Evolutionary conservation across 1,139 yeast species (phyloP).

Genomic region (Diutina sp.): DNA sequence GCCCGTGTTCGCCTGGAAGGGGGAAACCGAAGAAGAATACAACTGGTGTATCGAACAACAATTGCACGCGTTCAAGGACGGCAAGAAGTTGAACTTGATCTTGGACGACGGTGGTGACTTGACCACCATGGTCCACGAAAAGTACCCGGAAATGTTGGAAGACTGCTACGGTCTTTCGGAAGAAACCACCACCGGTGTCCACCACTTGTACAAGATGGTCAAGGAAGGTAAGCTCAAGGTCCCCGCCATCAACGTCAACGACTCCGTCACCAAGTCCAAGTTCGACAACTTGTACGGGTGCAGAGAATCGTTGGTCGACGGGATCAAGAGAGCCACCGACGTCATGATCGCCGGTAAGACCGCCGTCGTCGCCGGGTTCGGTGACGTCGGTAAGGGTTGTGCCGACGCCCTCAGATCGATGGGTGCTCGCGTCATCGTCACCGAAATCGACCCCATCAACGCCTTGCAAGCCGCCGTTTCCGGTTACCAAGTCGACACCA

Average conservation of each 20-base stretch:
- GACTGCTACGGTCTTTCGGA: slow-evolving; percentile 95
- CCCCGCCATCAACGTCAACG: slow-evolving; percentile 99
- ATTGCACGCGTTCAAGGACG: slow-evolving; percentile 96
- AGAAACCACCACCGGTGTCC: slow-evolving; percentile 99
- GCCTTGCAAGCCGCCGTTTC: slow-evolving; percentile 99
- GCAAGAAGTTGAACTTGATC: slow-evolving; percentile 90
- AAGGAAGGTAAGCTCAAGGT: slow-evolving; percentile 87
- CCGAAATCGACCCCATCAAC: slow-evolving; percentile 98
- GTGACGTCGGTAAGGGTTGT: slow-evolving; percentile 99
- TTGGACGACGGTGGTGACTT: slow-evolving; percentile 99
- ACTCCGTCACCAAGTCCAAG: slow-evolving; percentile 98
- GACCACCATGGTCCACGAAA: slow-evolving; percentile 93
- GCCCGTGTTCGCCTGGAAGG: slow-evolving; percentile 99
- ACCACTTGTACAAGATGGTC: slow-evolving; percentile 95
- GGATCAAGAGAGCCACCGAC: slow-evolving; percentile 99
- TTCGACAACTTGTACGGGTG: slow-evolving; percentile 99
- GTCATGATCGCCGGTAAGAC: slow-evolving; percentile 99
- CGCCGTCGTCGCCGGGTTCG: slow-evolving; percentile 98
- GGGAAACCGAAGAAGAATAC: slow-evolving; percentile 99
- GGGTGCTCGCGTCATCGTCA: slow-evolving; percentile 98
- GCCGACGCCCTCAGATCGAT: slow-evolving; percentile 98
- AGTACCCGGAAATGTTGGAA: slow-evolving; percentile 95
- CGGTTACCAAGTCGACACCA: slow-evolving; percentile 95
- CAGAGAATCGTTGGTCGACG: slow-evolving; percentile 97
- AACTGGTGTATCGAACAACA: slow-evolving; percentile 99